Evolutionary conservation across 768 basidiomycete species (phyloP).

Genomic region (Porphyrellus cyaneotinctus): DNA sequence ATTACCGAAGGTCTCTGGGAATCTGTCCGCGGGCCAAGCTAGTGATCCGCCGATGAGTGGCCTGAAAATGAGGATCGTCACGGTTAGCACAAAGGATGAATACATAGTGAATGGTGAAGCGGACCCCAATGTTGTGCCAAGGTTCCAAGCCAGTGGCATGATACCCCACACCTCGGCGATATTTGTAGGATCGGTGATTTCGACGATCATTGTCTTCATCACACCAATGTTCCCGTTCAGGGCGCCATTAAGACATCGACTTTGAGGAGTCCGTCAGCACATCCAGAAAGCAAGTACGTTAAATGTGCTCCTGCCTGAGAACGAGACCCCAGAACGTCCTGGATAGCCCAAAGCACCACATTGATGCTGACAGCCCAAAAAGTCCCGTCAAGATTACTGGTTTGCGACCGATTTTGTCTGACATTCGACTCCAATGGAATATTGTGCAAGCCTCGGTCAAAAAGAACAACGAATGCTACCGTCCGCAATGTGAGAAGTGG

Average conservation of each 20-base stretch:
- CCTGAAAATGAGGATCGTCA: slow-evolving; percentile 32
- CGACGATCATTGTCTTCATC: slow-evolving; percentile 43
- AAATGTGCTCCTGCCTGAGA: slow-evolving; percentile 31
- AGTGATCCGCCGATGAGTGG: slow-evolving; percentile 67
- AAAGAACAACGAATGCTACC: slow-evolving; percentile 47
- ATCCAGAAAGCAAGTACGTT: not conserved
- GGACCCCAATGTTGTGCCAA: slow-evolving; percentile 43
- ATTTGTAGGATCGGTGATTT: slow-evolving; percentile 38
- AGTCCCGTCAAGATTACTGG: slow-evolving; percentile 45
- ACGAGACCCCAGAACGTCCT: slow-evolving; percentile 42
- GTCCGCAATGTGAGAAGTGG: not conserved
- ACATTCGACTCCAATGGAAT: slow-evolving; percentile 47
- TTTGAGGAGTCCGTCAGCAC: slow-evolving; percentile 10
- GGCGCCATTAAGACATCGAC: slow-evolving; percentile 46
- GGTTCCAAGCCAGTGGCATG: slow-evolving; percentile 48
- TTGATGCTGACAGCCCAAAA: slow-evolving; percentile 42
- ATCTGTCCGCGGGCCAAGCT: slow-evolving; percentile 61
- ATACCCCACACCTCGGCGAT: slow-evolving; percentile 47
- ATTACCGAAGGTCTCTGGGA: slow-evolving; percentile 55
- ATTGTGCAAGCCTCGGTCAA: slow-evolving; percentile 46
- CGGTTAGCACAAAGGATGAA: not conserved
- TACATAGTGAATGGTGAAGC: not conserved
- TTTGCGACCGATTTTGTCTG: slow-evolving; percentile 45
- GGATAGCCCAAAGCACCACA: slow-evolving; percentile 47
- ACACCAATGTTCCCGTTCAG: slow-evolving; percentile 58